Evolutionary conservation across 257 asterid species (phyloP).

Genomic region (Jacaranda copaia): DNA sequence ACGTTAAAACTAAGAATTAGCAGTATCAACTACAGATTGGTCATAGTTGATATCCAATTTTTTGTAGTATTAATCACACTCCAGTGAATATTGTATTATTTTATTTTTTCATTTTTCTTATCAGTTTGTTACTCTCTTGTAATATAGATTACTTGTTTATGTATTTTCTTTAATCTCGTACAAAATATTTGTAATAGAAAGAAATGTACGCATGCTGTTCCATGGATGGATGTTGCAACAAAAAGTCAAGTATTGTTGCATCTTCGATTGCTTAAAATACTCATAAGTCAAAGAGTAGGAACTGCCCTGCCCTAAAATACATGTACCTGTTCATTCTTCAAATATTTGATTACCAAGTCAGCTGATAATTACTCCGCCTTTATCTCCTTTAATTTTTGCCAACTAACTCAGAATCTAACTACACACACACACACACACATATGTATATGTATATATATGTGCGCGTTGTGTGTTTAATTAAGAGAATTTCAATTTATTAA

Average conservation of each 20-base stretch:
- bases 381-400: slow-evolving; percentile 11
- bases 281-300: slow-evolving; percentile 28
- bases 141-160: not conserved
- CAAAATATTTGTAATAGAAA: not conserved
- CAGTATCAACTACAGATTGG: too few relatives aligned
- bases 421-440: too few relatives aligned
- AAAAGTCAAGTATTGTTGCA: slow-evolving; percentile 37
- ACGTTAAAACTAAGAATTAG: too few relatives aligned
- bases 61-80: too few relatives aligned
- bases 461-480: not conserved
- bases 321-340: not conserved
- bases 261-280: slow-evolving; percentile 13
- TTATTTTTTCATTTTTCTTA: too few relatives aligned
- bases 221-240: not conserved
- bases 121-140: too few relatives aligned
- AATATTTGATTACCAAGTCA: slow-evolving; percentile 16
- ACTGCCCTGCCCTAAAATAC: not conserved
- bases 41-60: too few relatives aligned
- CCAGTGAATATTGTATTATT: too few relatives aligned
- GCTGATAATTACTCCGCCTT: slow-evolving; percentile 9
- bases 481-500: not conserved
- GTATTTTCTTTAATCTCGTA: not conserved
- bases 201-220: not conserved
- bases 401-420: slow-evolving; percentile 12
- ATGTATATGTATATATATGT: too few relatives aligned